These are phyloP conservation scores for Punctularia strigosozonata DNA, from an alignment of 768 basidiomycete species.

Conservation along the genomic window DNA sequence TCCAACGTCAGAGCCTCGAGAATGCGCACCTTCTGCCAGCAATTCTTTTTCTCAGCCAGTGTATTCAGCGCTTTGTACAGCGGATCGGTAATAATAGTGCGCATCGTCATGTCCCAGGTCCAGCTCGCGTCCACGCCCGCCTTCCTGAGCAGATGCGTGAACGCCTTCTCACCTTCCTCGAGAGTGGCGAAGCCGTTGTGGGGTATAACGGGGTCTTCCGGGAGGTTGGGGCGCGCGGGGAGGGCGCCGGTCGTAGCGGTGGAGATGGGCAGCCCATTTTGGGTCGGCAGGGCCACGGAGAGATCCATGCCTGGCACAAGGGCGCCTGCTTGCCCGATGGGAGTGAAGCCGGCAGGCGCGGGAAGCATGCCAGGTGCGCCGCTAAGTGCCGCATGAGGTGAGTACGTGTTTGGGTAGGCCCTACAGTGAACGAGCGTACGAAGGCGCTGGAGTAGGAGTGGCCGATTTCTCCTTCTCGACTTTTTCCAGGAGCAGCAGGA, in stretches of 20 bases:
- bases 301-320: not conserved
- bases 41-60: conserved; percentile 87
- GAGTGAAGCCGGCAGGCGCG: not conserved
- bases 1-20: not conserved
- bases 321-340: not conserved
- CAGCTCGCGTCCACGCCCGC: conserved; percentile 84
- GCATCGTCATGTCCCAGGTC: conserved; percentile 99
- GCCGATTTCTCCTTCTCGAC: conserved; percentile 78
- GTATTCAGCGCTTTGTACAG: conserved; percentile 90
- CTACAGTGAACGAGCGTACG: conserved; percentile 18
- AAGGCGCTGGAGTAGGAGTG: conserved; percentile 26
- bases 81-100: conserved; percentile 96
- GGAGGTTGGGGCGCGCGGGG: conserved; percentile 68
- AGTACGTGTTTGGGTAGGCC: conserved; percentile 2
- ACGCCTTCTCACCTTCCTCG: conserved; percentile 91
- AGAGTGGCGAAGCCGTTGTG: conserved; percentile 79
- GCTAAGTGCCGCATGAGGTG: conserved; percentile 1
- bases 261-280: conserved; percentile 16
- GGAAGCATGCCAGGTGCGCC: conserved; percentile 3
- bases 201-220: conserved; percentile 81
- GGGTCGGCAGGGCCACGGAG: not conserved
- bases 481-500: conserved; percentile 72
- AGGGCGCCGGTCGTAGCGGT: conserved; percentile 39
- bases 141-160: conserved; percentile 80
- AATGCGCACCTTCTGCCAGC: conserved; percentile 77